These are phyloP conservation scores for Amylostereum areolatum DNA, from an alignment of 1,284 basidiomycete genomes.

Conservation along the genomic window DNA sequence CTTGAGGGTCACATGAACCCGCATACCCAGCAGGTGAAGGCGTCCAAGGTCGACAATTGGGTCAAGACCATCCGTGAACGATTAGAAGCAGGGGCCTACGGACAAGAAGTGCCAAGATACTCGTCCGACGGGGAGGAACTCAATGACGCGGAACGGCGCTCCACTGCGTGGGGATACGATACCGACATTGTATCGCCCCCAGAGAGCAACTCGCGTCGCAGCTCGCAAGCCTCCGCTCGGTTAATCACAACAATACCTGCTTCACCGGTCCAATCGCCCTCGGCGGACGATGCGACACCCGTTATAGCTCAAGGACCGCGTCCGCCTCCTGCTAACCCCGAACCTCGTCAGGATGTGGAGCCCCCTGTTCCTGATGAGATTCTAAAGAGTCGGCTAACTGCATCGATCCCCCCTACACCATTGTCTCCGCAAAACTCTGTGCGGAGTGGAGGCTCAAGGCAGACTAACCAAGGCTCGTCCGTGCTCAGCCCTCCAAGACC, in stretches of 20 bases:
- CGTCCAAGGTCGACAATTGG: slow-evolving; percentile 76
- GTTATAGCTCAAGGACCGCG: not conserved
- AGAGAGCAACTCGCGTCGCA: slow-evolving; percentile 3
- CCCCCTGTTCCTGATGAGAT: slow-evolving; percentile 65
- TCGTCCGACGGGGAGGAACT: slow-evolving; percentile 31
- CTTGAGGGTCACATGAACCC: slow-evolving; percentile 82
- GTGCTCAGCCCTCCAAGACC: not conserved
- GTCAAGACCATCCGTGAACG: slow-evolving; percentile 66
- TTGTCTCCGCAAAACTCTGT: slow-evolving; percentile 11
- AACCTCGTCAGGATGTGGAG: slow-evolving; percentile 37
- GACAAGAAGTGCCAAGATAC: slow-evolving; percentile 45
- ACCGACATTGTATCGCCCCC: slow-evolving; percentile 6
- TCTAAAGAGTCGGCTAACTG: slow-evolving; percentile 48
- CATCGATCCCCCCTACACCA: slow-evolving; percentile 19
- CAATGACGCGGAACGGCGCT: slow-evolving; percentile 16
- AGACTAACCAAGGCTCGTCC: not conserved
- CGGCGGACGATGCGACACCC: slow-evolving; percentile 12
- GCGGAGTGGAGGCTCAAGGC: slow-evolving; percentile 2
- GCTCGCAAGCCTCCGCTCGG: slow-evolving; percentile 9
- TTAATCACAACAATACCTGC: slow-evolving; percentile 4
- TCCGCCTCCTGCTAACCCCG: not conserved
- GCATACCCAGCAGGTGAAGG: slow-evolving; percentile 61
- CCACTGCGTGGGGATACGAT: not conserved
- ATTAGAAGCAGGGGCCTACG: slow-evolving; percentile 54
- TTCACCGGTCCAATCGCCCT: not conserved